A percentile compares a stretch with the other conserved stretches of the same genome.
Evolutionary conservation across 1,139 yeast species (phyloP).

Genomic region (Zygosaccharomyces sapae): DNA sequence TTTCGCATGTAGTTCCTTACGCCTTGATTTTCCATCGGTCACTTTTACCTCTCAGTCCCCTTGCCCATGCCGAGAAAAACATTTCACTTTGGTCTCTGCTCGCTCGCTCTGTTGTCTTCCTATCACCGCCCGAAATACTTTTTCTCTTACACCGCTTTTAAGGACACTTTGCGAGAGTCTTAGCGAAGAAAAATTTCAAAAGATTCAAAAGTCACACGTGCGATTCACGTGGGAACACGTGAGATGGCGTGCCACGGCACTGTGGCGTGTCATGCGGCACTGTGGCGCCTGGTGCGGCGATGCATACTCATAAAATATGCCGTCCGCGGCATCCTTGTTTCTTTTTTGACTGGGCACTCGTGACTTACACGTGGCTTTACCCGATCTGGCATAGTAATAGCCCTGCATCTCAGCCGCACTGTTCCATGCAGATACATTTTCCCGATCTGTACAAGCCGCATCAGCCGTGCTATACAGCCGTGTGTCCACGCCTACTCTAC

Average conservation of each 20-base stretch:
- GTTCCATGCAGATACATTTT: not conserved
- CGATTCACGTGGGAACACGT: not conserved
- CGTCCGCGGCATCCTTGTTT: not conserved
- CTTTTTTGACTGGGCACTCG: not conserved
- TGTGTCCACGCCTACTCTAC: not conserved
- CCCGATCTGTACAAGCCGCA: not conserved
- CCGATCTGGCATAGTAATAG: not conserved
- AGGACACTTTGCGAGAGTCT: not conserved
- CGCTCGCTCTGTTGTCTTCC: not conserved
- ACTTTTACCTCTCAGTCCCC: not conserved
- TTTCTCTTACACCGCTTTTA: not conserved
- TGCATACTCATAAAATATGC: too few relatives aligned
- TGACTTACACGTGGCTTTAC: not conserved
- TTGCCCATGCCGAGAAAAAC: not conserved
- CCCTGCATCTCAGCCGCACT: not conserved
- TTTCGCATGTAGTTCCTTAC: constrained; percentile 29
- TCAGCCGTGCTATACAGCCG: not conserved
- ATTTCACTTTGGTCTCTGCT: not conserved
- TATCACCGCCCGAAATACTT: not conserved
- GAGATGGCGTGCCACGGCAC: not conserved
- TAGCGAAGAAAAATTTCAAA: not conserved
- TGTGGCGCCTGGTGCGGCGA: not conserved
- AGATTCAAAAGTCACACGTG: too few relatives aligned
- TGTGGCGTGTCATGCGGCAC: not conserved
- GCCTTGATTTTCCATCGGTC: constrained; percentile 11